Base-by-base conservation (phyloP, 1,139 yeast species). In the Candida sojae region DNA sequence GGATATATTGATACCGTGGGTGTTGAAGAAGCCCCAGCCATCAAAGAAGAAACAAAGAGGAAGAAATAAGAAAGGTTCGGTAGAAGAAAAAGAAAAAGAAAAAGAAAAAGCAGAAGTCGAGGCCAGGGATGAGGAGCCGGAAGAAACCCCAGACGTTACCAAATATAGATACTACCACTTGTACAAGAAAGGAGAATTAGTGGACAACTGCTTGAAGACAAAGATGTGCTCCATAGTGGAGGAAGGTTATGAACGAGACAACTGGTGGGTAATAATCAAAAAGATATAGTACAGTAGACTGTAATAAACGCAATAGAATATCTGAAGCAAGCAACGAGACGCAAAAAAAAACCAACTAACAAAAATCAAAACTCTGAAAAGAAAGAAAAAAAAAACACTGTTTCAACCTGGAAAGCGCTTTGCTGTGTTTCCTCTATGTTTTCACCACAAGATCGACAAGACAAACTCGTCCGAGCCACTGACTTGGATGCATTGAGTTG, bases 1-100 rank as follows among this genome's bases (percentile, higher is more conserved):
- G 63, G 99, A 93, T 61, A 86, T 93, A 1, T 70, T 95, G 60
- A 96, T 93, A 13, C 99, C 99, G 0, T 93, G 99, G 99, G 97
- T 91, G 0, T 66, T 84, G 36, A 82, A 82, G 55, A 73, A 71
- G 50, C 74, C 71, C 50, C 67, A 66, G 43, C 62, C 65, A 38
- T 67, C 73, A 52, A 49, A 48, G 17, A 59, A 56, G 48, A 49
- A 57, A 17, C 21, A 17, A 41, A 47, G 39, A 32, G 48, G 49
- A 42, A 44, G 47, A 43, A 38, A 42, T 11, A 35, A 25, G n/a
- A 37, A 26, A 30, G 25, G 17, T 21, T 25, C 30, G 13, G 23
- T 28, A 33, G 47, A 46, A 11, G 42, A n/a, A n/a, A n/a, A n/a
- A n/a, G n/a, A n/a, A n/a, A n/a, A n/a, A n/a, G n/a, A n/a, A n/a